Conservation (phyloP, 163 green algal genomes). For the Scenedesmus sp. region DNA sequence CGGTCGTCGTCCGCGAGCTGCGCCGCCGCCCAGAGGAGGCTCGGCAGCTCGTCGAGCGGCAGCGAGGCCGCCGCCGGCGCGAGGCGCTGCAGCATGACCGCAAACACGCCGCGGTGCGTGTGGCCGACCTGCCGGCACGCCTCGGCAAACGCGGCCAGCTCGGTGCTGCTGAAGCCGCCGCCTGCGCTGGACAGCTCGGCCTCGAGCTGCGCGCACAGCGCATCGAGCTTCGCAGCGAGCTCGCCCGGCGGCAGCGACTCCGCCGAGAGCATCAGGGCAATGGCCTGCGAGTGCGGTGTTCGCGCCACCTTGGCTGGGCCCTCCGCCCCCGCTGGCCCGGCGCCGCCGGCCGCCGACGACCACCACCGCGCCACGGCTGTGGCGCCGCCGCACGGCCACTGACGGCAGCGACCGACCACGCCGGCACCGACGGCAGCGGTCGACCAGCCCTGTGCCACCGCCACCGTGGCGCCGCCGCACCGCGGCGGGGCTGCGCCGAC, state of each 20-base stretch:
- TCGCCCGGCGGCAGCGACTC: conserved; percentile 9
- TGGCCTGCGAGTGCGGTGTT: conserved; percentile 15
- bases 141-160: conserved; percentile 22
- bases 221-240: conserved; percentile 1
- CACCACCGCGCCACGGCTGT: no score
- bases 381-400: no score
- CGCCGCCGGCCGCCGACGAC: no score
- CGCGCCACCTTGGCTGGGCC: no score
- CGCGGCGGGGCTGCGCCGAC: no score
- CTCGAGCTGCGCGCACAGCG: conserved; percentile 22
- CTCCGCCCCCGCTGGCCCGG: no score
- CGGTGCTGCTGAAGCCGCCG: conserved; percentile 42
- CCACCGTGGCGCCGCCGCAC: no score
- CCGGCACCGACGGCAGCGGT: no score
- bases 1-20: background rate
- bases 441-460: no score
- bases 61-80: background rate
- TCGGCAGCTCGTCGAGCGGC: conserved; percentile 32
- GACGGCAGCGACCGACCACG: no score
- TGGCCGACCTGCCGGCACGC: conserved; percentile 29
- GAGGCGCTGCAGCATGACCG: background rate
- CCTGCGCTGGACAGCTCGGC: background rate
- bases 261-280: conserved; percentile 25
- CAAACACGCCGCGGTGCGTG: conserved; percentile 2
- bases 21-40: conserved; percentile 26